Evolutionary conservation across 768 basidiomycete genomes (phyloP).

Genomic region (Artomyces pyxidatus): DNA sequence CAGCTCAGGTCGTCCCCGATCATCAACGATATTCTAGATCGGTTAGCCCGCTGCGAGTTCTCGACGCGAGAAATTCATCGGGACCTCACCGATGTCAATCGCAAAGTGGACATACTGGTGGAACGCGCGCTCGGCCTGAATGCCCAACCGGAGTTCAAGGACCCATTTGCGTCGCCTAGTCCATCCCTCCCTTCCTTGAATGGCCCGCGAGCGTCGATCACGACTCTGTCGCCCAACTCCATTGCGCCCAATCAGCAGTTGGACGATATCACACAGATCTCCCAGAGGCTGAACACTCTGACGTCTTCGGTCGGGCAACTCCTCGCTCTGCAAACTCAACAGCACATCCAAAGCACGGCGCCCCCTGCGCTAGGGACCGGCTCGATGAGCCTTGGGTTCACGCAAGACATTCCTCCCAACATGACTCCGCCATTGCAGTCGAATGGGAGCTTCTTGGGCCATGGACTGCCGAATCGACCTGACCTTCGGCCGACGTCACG

Average conservation of each 20-base stretch:
- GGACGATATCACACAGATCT: conserved; percentile 70
- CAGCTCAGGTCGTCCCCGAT: conserved; percentile 72
- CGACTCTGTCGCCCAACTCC: conserved; percentile 34
- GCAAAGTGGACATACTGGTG: conserved; percentile 69
- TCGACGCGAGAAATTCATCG: conserved; percentile 65
- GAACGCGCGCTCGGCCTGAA: conserved; percentile 48
- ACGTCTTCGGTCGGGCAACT: conserved; percentile 83
- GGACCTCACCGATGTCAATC: conserved; percentile 64
- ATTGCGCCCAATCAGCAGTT: conserved; percentile 59
- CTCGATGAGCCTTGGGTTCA: conserved; percentile 23
- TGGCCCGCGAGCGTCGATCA: conserved; percentile 52
- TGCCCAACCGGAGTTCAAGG: conserved; percentile 64
- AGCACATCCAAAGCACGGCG: conserved; percentile 26
- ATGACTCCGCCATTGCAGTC: conserved; percentile 33
- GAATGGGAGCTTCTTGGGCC: conserved; percentile 37
- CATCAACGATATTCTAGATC: conserved; percentile 69
- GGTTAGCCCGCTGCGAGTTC: conserved; percentile 63
- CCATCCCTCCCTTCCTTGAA: conserved; percentile 25
- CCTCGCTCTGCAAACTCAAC: conserved; percentile 71
- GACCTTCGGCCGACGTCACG: conserved; percentile 56
- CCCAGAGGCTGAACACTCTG: conserved; percentile 69
- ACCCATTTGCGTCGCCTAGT: conserved; percentile 55
- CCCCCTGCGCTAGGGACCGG: conserved; percentile 20
- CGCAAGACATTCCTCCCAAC: conserved; percentile 39
- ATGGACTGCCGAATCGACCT: conserved; percentile 56